Base-by-base conservation (phyloP, 306 rosid genomes). In the Astragalus membranaceus region DNA sequence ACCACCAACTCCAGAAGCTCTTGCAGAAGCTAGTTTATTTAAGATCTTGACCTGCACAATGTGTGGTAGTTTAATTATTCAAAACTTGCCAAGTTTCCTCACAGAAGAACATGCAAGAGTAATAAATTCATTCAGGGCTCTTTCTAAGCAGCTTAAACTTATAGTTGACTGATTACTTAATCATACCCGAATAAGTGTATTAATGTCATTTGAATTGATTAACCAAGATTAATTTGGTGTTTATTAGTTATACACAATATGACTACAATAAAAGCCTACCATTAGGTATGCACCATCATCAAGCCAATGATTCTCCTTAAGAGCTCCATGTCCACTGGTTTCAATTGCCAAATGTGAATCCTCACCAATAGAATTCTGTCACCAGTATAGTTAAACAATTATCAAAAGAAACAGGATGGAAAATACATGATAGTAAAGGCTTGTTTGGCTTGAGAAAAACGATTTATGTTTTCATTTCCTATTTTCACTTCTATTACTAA, bases 311-410 rank as follows among this genome's bases (percentile, higher is more conserved):
- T 93, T 93, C 88, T 93, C 98, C 89, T 90, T 93, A 42, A 93
- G 96, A 78, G 98, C 98, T 76, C 98, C 98, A 77, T 90, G 98
- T 30, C 98, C 98, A 81, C 98, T 93, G 56, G 98, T 93, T 83
- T 93, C 98, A 80, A 93, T 90, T 66, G 98, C 97, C 79, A 93
- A 75, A 87, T 93, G 96, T 17, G 97, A 93, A 66, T 90, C 98
- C 87, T 90, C 94, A 1, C 97, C 90, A 9, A 84, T 9, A 32
- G 90, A 85, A 65, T 93, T 93, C 98, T 93, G 93, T 67, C 65
- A 84, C 67, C 72, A 81, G 44, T 29, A 59, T 42, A 15, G 23
- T 58, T 42, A 14, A 49, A 52, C 39, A 43, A 57, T 0, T 4
- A 65, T 39, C 15, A 51, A 23, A 42, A 63, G 46, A 57, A 74